Percentiles rank a stretch among this genome's conserved stretches.
phyloP scores from a whole-genome alignment of 495 filamentous ascomycete genomes.

The Stereocaulon alpinum region DNA sequence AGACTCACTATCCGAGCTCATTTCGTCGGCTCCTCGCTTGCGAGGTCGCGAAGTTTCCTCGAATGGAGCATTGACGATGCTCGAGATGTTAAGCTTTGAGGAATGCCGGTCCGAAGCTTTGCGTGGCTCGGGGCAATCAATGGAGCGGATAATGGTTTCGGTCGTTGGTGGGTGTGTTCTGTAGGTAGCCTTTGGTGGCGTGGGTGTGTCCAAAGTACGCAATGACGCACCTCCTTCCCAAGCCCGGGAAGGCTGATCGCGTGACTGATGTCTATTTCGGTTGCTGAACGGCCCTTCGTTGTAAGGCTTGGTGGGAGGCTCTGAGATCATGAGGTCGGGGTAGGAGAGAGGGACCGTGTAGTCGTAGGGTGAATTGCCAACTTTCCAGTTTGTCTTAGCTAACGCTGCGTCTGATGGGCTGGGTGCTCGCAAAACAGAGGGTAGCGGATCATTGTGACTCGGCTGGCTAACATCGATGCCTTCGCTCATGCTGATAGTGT shows the following conservation, averaged over 20 bases:
- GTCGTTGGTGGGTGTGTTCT: no score
- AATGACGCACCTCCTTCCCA: no score
- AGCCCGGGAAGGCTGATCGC: not conserved
- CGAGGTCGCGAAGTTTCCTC: slow-evolving; percentile 6
- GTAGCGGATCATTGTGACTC: not conserved
- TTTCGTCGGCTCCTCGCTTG: slow-evolving; percentile 33
- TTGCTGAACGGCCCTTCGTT: slow-evolving; percentile 6
- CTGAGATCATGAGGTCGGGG: slow-evolving; percentile 7
- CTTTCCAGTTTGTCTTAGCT: slow-evolving; percentile 6
- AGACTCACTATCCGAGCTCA: slow-evolving; percentile 13
- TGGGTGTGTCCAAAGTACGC: not conserved
- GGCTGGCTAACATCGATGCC: slow-evolving; percentile 9
- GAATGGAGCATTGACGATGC: slow-evolving; percentile 16
- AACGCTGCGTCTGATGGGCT: slow-evolving; percentile 30
- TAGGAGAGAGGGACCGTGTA: not conserved
- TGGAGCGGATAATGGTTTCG: not conserved
- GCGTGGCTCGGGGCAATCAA: not conserved
- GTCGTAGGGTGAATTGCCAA: no score
- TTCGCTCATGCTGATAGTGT: slow-evolving; percentile 3
- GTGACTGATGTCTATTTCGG: not conserved
- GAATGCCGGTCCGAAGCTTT: not conserved
- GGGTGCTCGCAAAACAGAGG: slow-evolving; percentile 17
- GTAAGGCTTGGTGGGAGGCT: not conserved
- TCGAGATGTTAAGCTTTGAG: slow-evolving; percentile 18
- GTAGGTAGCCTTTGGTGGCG: not conserved